Evolutionary conservation across 2,329 filamentous ascomycete genomes (phyloP), one percentile per base, ranked within the genome.

Genomic region (Aspergillus sp.): DNA sequence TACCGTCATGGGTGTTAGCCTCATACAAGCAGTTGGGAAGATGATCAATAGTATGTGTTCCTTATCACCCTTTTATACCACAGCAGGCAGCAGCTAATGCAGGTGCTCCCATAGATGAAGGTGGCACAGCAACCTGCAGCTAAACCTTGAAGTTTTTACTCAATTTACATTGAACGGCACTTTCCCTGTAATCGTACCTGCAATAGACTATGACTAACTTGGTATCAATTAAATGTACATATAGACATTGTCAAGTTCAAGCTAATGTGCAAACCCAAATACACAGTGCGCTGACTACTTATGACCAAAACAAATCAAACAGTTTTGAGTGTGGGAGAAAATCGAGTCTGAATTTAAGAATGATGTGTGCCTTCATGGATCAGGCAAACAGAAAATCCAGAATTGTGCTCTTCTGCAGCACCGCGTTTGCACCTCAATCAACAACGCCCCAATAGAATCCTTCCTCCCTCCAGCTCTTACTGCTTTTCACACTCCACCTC

Each of bases 1-100:
- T 54, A 77, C 82, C 3, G 93, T 96, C 56, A 91, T 97, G 89
- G 81, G 80, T 12, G 93, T 96, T 45, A 93, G 88, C 69, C 76
- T 96, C 62, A 70, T 92, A 46, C 87, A 91, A 76, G 88, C 90
- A 1, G 77, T 89, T 55, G 78, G 79, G 14, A 92, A 93, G 77
- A 87, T 93, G 54, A 76, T 80, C 27, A 70, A 62, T 47, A 74
- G 76, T 78, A 72, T 56, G 74, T 66, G n/a, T 19, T 40, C 14
- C 15, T 23, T 39, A 15, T 31, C 23, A 6, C 9, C n/a, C 14
- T 48, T 9, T 25, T 23, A 33, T 27, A 17, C 31, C 19, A 27
- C 12, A 25, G 33, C 7, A 52, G 27, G 21, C 37, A 17, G 11
- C 31, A 52, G 35, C 60, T 70, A 51, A 68, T 52, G 7, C 19